Evolutionary conservation across 179 eudicot genomes (phyloP).

Genomic region (Vitellaria paradoxa): DNA sequence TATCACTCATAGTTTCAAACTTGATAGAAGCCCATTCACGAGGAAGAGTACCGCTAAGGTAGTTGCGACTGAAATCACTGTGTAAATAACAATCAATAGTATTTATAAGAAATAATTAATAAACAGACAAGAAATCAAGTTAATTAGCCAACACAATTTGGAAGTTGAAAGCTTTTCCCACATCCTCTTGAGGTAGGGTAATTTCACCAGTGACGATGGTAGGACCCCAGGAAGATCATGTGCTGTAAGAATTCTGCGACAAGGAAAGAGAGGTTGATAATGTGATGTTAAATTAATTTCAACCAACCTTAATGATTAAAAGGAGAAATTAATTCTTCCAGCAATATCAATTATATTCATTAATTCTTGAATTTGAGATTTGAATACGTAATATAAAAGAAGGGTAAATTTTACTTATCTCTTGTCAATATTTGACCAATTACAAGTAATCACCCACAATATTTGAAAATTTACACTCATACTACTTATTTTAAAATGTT

Average conservation of each 20-base stretch:
- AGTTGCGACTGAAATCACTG: slow-evolving; percentile 28
- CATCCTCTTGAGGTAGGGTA: slow-evolving; percentile 28
- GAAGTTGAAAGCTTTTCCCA: neutral
- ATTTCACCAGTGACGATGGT: slow-evolving; percentile 31
- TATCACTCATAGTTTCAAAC: slow-evolving; percentile 43
- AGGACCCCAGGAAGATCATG: slow-evolving; percentile 36
- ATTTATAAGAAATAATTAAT: neutral
- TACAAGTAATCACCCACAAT: too few relatives aligned
- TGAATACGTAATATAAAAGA: too few relatives aligned
- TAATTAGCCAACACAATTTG: neutral
- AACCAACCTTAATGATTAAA: neutral
- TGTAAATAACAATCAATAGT: neutral
- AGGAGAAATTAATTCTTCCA: too few relatives aligned
- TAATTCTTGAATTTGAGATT: too few relatives aligned
- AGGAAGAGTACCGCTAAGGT: slow-evolving; percentile 29
- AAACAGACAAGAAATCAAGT: neutral
- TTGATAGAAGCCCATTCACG: slow-evolving; percentile 44
- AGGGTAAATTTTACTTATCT: too few relatives aligned
- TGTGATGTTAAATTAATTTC: neutral
- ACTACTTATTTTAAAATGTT: too few relatives aligned
- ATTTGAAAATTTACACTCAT: too few relatives aligned
- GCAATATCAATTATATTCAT: neutral
- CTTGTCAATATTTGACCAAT: too few relatives aligned
- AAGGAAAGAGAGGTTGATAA: neutral
- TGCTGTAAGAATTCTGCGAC: slow-evolving; percentile 31